These are phyloP conservation scores for Paxillus ammoniavirescens DNA, from an alignment of 768 basidiomycete genomes.

Conservation along the genomic window DNA sequence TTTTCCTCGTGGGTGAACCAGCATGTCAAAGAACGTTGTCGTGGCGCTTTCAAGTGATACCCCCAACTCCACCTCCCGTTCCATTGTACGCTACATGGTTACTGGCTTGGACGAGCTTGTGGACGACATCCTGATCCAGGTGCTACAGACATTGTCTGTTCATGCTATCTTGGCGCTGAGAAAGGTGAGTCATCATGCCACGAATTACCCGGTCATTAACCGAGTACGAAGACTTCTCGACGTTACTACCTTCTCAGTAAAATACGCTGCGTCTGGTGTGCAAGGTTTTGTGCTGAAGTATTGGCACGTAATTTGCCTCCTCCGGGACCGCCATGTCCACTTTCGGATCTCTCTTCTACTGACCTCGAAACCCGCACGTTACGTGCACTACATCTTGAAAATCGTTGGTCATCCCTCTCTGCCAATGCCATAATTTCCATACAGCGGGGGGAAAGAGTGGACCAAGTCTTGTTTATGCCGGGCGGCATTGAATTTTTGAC, in stretches of 20 bases:
- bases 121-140: constrained; percentile 26
- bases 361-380: constrained; percentile 30
- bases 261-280: constrained; percentile 23
- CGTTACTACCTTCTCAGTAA: constrained; percentile 27
- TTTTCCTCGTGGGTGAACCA: constrained; percentile 1
- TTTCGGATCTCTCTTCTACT: constrained; percentile 13
- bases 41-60: constrained; percentile 2
- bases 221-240: constrained; percentile 22
- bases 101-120: constrained; percentile 21
- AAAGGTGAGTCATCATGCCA: constrained; percentile 12
- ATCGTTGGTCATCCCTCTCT: constrained; percentile 18
- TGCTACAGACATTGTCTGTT: constrained; percentile 15
- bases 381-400: constrained; percentile 25
- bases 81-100: neutral
- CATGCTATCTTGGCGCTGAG: constrained; percentile 21
- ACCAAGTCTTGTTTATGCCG: constrained; percentile 26
- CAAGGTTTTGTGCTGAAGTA: constrained; percentile 22
- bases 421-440: constrained; percentile 12
- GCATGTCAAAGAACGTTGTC: neutral
- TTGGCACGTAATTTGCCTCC: constrained; percentile 18
- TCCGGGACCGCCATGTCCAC: constrained; percentile 14
- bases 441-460: constrained; percentile 8
- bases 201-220: neutral
- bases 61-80: neutral
- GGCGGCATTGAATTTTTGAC: constrained; percentile 28